These are phyloP conservation scores for Polyrhizophydium stewartii DNA, from an alignment of 371 early-diverging fungal genomes.

Conservation along the genomic window DNA sequence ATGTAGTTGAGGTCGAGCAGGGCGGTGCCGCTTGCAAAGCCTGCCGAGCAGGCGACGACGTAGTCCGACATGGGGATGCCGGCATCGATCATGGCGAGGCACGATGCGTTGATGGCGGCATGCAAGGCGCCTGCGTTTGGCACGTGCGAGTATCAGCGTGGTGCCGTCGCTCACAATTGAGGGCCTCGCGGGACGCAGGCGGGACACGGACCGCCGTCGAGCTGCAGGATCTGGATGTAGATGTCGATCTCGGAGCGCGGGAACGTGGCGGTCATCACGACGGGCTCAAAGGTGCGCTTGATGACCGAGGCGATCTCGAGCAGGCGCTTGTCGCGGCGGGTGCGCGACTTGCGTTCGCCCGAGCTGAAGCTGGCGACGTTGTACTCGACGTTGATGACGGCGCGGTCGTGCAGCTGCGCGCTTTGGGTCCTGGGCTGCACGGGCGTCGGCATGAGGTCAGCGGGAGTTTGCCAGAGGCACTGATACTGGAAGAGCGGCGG, in stretches of 20 bases:
- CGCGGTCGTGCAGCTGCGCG: slow-evolving; percentile 61
- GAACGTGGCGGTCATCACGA: slow-evolving; percentile 68
- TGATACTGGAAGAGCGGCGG: not conserved
- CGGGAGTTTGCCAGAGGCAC: too few relatives aligned
- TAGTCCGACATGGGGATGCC: slow-evolving; percentile 96
- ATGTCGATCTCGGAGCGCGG: slow-evolving; percentile 85
- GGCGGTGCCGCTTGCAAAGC: slow-evolving; percentile 75
- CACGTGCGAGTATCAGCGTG: not conserved
- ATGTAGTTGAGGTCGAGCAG: slow-evolving; percentile 75
- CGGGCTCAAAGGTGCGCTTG: slow-evolving; percentile 87
- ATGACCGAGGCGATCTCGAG: slow-evolving; percentile 80
- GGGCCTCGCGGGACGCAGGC: not conserved
- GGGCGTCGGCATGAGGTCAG: too few relatives aligned
- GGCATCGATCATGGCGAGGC: slow-evolving; percentile 94
- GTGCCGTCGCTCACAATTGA: not conserved
- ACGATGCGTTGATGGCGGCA: slow-evolving; percentile 88
- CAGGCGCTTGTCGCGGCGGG: slow-evolving; percentile 80
- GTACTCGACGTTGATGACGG: slow-evolving; percentile 84
- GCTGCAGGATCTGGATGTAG: slow-evolving; percentile 84
- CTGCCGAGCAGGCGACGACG: slow-evolving; percentile 92
- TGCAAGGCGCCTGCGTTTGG: slow-evolving; percentile 45
- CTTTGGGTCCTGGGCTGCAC: not conserved
- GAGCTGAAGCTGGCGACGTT: slow-evolving; percentile 89
- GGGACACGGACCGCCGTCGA: slow-evolving; percentile 73
- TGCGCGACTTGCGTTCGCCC: slow-evolving; percentile 77